Evolutionary conservation across 257 asterid species (phyloP).

Genomic region (Lithospermum erythrorhizon): DNA sequence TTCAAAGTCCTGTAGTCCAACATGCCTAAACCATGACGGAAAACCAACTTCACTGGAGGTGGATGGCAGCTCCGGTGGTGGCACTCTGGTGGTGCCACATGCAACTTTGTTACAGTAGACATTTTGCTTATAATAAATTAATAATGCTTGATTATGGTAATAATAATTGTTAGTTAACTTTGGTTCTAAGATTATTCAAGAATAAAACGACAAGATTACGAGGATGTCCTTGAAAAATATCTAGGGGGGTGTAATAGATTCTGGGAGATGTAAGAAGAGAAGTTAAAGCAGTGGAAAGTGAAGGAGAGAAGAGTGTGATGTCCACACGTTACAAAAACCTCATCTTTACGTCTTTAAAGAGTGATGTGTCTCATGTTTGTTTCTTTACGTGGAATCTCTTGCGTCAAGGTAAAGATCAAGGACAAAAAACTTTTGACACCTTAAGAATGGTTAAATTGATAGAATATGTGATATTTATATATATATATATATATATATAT

Average conservation of each 20-base stretch:
- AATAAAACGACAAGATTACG: neutral
- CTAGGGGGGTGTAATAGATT: conserved; percentile 7
- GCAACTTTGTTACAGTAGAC: conserved; percentile 54
- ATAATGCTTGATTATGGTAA: neutral
- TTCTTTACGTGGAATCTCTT: neutral
- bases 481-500: too few relatives aligned
- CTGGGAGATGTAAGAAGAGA: neutral
- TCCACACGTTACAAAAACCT: conserved; percentile 77
- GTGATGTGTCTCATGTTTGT: conserved; percentile 32
- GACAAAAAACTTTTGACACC: too few relatives aligned
- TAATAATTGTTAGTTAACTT: neutral
- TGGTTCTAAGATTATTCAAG: neutral
- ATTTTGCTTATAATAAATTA: too few relatives aligned
- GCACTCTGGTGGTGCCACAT: conserved; percentile 44
- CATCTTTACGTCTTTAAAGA: conserved; percentile 33
- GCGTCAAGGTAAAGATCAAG: neutral
- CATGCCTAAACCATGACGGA: conserved; percentile 13
- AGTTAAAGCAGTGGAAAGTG: neutral
- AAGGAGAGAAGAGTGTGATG: conserved; percentile 39
- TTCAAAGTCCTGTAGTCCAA: conserved; percentile 30
- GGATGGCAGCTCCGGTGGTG: conserved; percentile 30
- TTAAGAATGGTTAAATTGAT: too few relatives aligned
- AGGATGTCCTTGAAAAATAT: conserved; percentile 8
- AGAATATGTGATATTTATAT: too few relatives aligned
- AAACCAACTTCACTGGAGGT: conserved; percentile 28